A percentile compares a stretch with the other conserved stretches of the same genome.
Conservation (phyloP, 1,284 basidiomycete genomes). For the Heterobasidion irregulare region DNA sequence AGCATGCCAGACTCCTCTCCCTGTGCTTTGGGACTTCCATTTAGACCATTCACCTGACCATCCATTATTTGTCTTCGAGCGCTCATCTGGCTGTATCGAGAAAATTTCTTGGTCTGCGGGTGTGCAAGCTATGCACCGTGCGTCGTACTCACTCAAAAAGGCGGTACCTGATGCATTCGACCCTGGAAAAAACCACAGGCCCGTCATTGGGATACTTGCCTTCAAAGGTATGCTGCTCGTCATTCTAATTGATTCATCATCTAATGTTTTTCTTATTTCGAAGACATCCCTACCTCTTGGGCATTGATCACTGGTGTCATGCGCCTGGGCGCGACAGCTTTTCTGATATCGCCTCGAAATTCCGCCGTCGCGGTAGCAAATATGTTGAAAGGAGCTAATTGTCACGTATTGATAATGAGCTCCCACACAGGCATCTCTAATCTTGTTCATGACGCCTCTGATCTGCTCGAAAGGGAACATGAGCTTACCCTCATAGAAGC, state of each 20-base stretch:
- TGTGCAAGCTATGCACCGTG: neutral
- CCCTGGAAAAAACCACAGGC: neutral
- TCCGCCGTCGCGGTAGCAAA: slow-evolving; percentile 17
- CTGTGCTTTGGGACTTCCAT: neutral
- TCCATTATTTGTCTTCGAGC: neutral
- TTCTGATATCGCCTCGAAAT: slow-evolving; percentile 19
- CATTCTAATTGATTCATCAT: neutral
- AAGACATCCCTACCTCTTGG: slow-evolving; percentile 14
- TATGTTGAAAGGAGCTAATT: slow-evolving; percentile 8
- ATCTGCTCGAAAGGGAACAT: neutral
- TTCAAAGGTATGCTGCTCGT: neutral
- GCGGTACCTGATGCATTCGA: neutral
- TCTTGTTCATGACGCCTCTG: neutral
- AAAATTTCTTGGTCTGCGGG: neutral
- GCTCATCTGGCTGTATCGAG: neutral
- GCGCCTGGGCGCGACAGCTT: slow-evolving; percentile 13
- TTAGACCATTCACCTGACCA: neutral
- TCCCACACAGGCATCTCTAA: neutral
- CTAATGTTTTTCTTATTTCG: neutral
- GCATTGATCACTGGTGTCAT: slow-evolving; percentile 10
- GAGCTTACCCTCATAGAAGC: neutral
- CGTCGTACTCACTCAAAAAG: neutral
- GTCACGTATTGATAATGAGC: neutral
- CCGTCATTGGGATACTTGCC: neutral
- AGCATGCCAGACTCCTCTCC: neutral